Evolutionary conservation across 140 eudicot genomes (phyloP).

Genomic region (Oenanthe javanica): DNA sequence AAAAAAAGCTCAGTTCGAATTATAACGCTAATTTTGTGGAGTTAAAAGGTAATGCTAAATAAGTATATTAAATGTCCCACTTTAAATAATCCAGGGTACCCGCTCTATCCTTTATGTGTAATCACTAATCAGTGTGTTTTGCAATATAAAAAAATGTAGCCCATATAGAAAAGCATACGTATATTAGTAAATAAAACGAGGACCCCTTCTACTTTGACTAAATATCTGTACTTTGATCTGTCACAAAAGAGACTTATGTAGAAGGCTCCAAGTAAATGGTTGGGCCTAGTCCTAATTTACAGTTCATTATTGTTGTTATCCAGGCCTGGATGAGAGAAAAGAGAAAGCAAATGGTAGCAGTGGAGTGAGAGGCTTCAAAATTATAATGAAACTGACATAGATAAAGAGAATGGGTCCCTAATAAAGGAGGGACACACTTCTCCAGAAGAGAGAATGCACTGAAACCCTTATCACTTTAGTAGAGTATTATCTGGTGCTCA

Average conservation of each 20-base stretch:
- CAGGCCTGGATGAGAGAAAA: not conserved
- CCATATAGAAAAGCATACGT: not conserved
- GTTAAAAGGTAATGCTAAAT: no score
- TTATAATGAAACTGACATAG: not conserved
- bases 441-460: conserved; percentile 4
- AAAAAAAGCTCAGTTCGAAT: no score
- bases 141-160: not conserved
- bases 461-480: not conserved
- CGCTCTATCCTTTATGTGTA: not conserved
- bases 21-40: not conserved
- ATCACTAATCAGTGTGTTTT: not conserved
- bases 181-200: not conserved
- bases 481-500: not conserved
- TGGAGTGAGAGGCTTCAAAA: not conserved
- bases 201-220: conserved; percentile 1
- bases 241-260: conserved; percentile 4
- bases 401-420: not conserved
- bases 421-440: not conserved
- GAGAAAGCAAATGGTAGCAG: not conserved
- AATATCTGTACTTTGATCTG: conserved; percentile 7
- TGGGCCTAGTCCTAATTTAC: conserved; percentile 14
- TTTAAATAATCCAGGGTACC: not conserved
- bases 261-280: conserved; percentile 7
- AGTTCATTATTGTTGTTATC: conserved; percentile 12
- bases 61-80: not conserved